These are phyloP conservation scores for Epichloe elymi DNA, from an alignment of 2,329 filamentous ascomycete genomes.

Conservation along the genomic window DNA sequence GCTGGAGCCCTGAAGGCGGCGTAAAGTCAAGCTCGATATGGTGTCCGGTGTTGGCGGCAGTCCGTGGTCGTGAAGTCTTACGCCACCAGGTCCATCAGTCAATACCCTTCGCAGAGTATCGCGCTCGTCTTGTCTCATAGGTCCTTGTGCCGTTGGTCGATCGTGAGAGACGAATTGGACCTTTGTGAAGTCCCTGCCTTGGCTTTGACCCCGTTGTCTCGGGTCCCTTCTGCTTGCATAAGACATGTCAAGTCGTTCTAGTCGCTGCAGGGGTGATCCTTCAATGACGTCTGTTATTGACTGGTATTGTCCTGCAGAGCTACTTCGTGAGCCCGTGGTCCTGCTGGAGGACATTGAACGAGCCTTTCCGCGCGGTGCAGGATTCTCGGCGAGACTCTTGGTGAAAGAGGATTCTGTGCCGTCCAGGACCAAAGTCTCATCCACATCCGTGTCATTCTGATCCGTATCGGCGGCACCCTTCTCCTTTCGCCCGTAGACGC, in stretches of 20 bases:
- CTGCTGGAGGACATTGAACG: background rate
- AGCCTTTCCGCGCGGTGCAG: background rate
- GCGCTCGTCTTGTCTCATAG: conserved; percentile 32
- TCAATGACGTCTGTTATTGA: conserved; percentile 27
- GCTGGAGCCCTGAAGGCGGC: conserved; percentile 35
- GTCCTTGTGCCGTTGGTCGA: conserved; percentile 12
- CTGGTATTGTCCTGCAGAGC: conserved; percentile 24
- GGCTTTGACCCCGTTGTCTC: conserved; percentile 13
- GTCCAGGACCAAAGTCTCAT: conserved; percentile 19
- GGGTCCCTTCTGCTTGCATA: conserved; percentile 17
- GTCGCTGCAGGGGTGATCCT: conserved; percentile 30
- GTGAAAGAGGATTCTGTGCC: conserved; percentile 10
- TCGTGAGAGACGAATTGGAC: conserved; percentile 8
- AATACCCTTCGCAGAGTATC: conserved; percentile 34
- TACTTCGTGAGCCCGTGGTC: conserved; percentile 10
- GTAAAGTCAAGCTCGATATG: conserved; percentile 41
- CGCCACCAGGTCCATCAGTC: conserved; percentile 30
- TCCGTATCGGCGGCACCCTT: conserved; percentile 18
- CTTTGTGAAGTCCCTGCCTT: conserved; percentile 12
- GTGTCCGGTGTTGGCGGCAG: conserved; percentile 48
- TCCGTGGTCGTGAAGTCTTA: conserved; percentile 27
- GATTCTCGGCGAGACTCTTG: background rate
- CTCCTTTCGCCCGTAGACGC: conserved; percentile 40
- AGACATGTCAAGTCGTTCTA: conserved; percentile 29
- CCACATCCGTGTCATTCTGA: conserved; percentile 13